Conservation (phyloP, 1,284 basidiomycete species). For the Marasmius oreades region DNA sequence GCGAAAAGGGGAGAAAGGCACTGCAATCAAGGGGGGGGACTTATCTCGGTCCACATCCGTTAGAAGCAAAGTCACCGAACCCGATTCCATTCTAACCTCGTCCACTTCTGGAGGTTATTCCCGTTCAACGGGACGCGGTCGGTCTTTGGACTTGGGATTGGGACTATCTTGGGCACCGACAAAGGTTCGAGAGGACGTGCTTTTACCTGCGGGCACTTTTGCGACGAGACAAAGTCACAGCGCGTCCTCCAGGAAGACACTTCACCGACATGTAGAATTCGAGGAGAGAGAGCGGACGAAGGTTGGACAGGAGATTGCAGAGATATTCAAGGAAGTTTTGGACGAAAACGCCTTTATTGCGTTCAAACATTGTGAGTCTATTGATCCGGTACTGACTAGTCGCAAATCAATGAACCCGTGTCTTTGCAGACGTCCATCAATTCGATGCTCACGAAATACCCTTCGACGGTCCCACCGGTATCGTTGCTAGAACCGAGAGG, state of each 20-base stretch:
- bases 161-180: slow-evolving; percentile 64
- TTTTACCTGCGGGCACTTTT: slow-evolving; percentile 40
- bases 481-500: slow-evolving; percentile 57
- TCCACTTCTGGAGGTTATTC: neutral
- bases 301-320: slow-evolving; percentile 56
- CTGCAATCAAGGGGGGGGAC: neutral
- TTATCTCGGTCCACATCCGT: neutral
- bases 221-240: slow-evolving; percentile 29
- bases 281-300: slow-evolving; percentile 26
- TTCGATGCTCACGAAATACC: slow-evolving; percentile 73
- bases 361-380: slow-evolving; percentile 66
- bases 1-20: neutral
- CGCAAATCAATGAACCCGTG: neutral
- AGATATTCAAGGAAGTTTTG: slow-evolving; percentile 56
- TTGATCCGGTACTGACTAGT: slow-evolving; percentile 6
- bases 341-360: slow-evolving; percentile 57
- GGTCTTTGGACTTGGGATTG: slow-evolving; percentile 64
- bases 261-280: slow-evolving; percentile 3
- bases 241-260: slow-evolving; percentile 23
- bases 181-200: slow-evolving; percentile 56
- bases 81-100: neutral
- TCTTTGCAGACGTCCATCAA: slow-evolving; percentile 50
- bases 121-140: slow-evolving; percentile 49
- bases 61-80: slow-evolving; percentile 4
- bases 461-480: slow-evolving; percentile 66